These are phyloP conservation scores for Monosporascus sp. DNA, from an alignment of 2,329 filamentous ascomycete species.

Conservation along the genomic window DNA sequence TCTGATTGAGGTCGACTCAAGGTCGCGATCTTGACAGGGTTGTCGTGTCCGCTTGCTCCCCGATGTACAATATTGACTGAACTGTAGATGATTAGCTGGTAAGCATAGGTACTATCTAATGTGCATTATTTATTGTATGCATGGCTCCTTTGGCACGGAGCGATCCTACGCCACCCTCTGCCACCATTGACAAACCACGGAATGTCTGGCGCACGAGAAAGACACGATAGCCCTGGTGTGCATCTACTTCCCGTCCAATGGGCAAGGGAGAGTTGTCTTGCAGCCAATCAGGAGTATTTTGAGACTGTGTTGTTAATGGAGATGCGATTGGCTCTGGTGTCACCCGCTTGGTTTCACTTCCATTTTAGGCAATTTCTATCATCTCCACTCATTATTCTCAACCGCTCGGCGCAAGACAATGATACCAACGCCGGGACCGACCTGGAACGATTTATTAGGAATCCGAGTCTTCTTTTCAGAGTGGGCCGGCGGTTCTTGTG, in stretches of 20 bases:
- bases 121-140: no score
- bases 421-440: not conserved
- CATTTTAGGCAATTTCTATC: conserved; percentile 9
- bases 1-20: not conserved
- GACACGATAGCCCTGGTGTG: not conserved
- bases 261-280: conserved; percentile 1
- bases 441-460: not conserved
- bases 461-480: not conserved
- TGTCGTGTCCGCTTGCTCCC: not conserved
- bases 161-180: not conserved
- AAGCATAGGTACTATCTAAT: not conserved
- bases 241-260: conserved; percentile 12
- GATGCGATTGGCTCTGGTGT: conserved; percentile 22
- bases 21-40: not conserved
- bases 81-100: not conserved
- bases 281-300: conserved; percentile 14
- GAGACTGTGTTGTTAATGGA: conserved; percentile 12
- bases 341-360: conserved; percentile 22
- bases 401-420: not conserved
- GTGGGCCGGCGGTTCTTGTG: not conserved
- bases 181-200: not conserved
- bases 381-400: not conserved
- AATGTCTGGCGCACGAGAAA: not conserved
- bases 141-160: not conserved
- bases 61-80: not conserved